A percentile compares a stretch with the other conserved stretches of the same genome.
Evolutionary conservation across 2,329 filamentous ascomycete species (phyloP).

Genomic region (Apiospora saccharicola): DNA sequence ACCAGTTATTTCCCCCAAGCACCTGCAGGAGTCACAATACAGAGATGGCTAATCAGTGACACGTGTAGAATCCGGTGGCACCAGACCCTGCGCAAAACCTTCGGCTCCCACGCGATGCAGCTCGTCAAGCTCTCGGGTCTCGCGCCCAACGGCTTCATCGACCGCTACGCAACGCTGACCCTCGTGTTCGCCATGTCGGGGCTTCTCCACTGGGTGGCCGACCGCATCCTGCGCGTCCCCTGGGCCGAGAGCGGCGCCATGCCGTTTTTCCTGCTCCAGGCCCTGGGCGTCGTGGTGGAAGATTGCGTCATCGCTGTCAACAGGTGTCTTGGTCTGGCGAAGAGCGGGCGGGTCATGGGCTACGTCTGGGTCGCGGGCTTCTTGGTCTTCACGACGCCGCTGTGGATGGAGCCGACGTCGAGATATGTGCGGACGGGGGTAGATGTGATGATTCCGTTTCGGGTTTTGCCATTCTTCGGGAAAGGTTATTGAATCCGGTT

Average conservation of each 20-base stretch:
- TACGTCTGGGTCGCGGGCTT: background rate
- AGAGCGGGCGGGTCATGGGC: background rate
- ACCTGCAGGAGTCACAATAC: background rate
- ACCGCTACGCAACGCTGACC: background rate
- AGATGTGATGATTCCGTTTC: constrained; percentile 5
- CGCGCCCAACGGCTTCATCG: background rate
- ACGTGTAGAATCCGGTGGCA: background rate
- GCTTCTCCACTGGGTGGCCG: background rate
- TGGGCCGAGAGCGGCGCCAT: background rate
- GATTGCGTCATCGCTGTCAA: background rate
- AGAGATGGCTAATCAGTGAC: background rate
- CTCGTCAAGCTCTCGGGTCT: background rate
- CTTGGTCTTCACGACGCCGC: background rate
- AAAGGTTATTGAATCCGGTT: background rate
- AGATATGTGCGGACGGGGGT: background rate
- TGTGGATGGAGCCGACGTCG: constrained; percentile 4
- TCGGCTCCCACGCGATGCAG: background rate
- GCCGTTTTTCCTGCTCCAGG: constrained; percentile 15
- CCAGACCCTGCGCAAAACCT: background rate
- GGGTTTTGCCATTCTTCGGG: background rate
- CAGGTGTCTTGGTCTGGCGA: background rate
- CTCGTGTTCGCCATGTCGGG: constrained; percentile 4
- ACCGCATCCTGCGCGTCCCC: background rate
- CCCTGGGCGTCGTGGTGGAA: background rate
- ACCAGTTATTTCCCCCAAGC: too few relatives aligned